Percentiles rank a stretch among this genome's conserved stretches.
Evolutionary conservation across 192 early-diverging fungal genomes (phyloP).

Genomic region (Backusella westeae): DNA sequence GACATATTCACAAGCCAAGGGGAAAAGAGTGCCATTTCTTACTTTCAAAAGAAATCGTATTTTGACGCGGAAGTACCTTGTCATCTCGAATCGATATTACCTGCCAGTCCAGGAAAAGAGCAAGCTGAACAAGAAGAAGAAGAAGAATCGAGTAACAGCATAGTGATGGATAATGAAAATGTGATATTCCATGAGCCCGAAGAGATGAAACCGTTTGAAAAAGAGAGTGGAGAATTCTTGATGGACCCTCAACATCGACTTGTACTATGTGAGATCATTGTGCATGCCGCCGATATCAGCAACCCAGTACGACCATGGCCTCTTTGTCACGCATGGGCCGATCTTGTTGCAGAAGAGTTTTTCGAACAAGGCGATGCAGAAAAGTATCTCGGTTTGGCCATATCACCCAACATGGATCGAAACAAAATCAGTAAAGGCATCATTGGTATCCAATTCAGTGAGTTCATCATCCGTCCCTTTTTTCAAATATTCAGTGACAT

Average conservation of each 20-base stretch:
- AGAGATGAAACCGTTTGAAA: background rate
- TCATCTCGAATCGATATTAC: background rate
- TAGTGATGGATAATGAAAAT: background rate
- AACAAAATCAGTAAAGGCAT: conserved; percentile 62
- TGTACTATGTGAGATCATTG: conserved; percentile 58
- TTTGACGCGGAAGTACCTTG: background rate
- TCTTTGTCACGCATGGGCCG: conserved; percentile 86
- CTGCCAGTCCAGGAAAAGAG: background rate
- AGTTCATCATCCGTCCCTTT: conserved; percentile 86
- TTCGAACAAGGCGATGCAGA: conserved; percentile 87
- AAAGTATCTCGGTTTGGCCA: conserved; percentile 64
- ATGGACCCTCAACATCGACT: conserved; percentile 54
- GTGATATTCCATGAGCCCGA: background rate
- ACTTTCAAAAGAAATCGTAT: background rate
- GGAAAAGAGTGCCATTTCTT: background rate
- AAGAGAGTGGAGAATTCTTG: background rate
- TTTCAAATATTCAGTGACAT: conserved; percentile 75
- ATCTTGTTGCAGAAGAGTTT: conserved; percentile 84
- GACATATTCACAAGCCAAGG: background rate
- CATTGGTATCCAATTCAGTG: conserved; percentile 79
- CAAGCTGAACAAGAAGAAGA: background rate
- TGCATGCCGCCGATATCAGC: conserved; percentile 92
- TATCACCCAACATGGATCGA: conserved; percentile 91
- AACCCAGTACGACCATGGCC: conserved; percentile 82
- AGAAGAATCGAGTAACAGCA: background rate